These are phyloP conservation scores for Colletotrichum sp. DNA, from an alignment of 2,329 filamentous ascomycete species.

Conservation along the genomic window DNA sequence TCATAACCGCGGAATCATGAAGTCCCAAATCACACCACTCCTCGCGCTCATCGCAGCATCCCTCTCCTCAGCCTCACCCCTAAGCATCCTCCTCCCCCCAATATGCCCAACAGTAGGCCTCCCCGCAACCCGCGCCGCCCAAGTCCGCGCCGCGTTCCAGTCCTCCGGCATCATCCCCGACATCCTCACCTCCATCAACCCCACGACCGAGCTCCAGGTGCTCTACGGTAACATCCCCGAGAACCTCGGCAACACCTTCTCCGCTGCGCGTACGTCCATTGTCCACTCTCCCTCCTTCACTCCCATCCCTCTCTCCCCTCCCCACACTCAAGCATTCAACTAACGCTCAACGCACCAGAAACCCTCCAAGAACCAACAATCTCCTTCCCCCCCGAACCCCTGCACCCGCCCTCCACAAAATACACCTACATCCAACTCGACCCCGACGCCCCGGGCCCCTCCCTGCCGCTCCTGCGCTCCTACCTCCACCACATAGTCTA, in stretches of 20 bases:
- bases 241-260: background rate
- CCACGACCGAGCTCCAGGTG: background rate
- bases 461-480: background rate
- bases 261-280: background rate
- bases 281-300: too few species aligned
- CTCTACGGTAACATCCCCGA: background rate
- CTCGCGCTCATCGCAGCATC: background rate
- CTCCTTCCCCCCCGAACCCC: background rate
- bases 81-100: background rate
- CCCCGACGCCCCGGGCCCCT: background rate
- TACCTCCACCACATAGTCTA: background rate
- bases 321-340: accelerated
- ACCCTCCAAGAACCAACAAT: background rate
- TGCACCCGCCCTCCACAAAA: background rate
- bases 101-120: background rate
- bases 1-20: background rate
- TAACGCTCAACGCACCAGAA: background rate
- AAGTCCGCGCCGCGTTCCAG: background rate
- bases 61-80: background rate
- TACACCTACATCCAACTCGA: background rate
- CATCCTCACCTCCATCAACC: background rate
- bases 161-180: background rate
- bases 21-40: accelerated
- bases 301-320: too few species aligned
- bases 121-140: background rate